Evolutionary conservation across 768 basidiomycete species (phyloP).

Genomic region (Amanita pseudoporphyria): DNA sequence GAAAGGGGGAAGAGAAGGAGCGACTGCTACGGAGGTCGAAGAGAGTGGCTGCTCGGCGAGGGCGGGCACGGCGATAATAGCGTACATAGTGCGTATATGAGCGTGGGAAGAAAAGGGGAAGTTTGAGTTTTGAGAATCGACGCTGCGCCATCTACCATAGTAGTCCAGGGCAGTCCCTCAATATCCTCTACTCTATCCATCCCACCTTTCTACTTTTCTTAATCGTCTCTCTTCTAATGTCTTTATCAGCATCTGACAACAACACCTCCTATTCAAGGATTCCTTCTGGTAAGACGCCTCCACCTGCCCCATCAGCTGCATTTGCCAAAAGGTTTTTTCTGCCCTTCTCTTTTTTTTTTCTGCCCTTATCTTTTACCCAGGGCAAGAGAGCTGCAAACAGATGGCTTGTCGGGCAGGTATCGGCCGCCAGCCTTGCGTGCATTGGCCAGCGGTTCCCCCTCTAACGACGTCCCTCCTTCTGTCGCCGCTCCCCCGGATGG

Average conservation of each 20-base stretch:
- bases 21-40: conserved; percentile 52
- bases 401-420: conserved; percentile 58
- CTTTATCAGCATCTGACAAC: conserved; percentile 81
- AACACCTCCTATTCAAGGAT: conserved; percentile 73
- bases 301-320: conserved; percentile 83
- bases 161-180: conserved; percentile 34
- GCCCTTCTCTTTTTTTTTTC: conserved; percentile 11
- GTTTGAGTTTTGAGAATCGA: conserved; percentile 45
- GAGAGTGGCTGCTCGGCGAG: conserved; percentile 50
- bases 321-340: conserved; percentile 69
- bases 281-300: conserved; percentile 77
- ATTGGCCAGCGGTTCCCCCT: conserved; percentile 60
- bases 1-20: conserved; percentile 2
- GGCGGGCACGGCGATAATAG: conserved; percentile 13
- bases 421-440: conserved; percentile 75
- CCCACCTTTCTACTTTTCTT: conserved; percentile 37
- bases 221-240: conserved; percentile 78
- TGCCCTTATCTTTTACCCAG: conserved; percentile 29
- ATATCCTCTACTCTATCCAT: neutral
- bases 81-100: conserved; percentile 11
- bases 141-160: conserved; percentile 37
- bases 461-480: conserved; percentile 56
- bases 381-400: conserved; percentile 80
- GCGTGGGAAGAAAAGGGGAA: conserved; percentile 20
- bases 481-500: conserved; percentile 49